These are phyloP conservation scores for Jatropha multifida DNA, from an alignment of 441 rosid species.

Conservation along the genomic window DNA sequence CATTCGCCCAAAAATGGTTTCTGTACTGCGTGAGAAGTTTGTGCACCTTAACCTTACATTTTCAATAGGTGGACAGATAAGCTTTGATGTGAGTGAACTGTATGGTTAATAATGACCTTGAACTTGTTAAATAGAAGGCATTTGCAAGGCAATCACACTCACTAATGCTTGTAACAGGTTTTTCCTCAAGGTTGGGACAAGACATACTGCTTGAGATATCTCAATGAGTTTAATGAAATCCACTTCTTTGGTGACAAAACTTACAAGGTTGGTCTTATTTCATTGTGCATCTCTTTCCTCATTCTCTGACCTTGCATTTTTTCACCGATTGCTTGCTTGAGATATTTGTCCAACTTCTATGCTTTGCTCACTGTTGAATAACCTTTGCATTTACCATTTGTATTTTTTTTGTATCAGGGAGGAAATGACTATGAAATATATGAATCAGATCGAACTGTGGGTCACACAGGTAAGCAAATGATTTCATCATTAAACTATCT, in stretches of 20 bases:
- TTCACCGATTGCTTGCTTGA: background rate
- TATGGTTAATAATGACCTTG: conserved; percentile 5
- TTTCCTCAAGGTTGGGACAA: conserved; percentile 99
- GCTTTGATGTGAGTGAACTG: conserved; percentile 77
- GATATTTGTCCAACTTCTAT: background rate
- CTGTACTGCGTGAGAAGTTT: conserved; percentile 80
- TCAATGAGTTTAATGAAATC: conserved; percentile 69
- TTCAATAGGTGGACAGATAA: conserved; percentile 96
- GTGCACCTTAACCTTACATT: conserved; percentile 88
- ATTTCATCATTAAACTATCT: conserved; percentile 11
- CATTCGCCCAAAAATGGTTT: conserved; percentile 78
- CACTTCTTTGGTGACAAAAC: conserved; percentile 99
- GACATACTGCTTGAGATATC: conserved; percentile 93
- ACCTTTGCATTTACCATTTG: conserved; percentile 10
- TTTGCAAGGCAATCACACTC: conserved; percentile 1
- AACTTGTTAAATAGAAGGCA: background rate
- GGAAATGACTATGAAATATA: conserved; percentile 96
- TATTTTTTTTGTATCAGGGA: conserved; percentile 55
- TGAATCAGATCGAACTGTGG: conserved; percentile 79
- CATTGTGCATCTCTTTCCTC: background rate
- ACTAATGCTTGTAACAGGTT: conserved; percentile 44
- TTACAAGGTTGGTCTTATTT: conserved; percentile 56
- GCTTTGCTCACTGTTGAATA: conserved; percentile 9
- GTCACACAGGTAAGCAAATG: conserved; percentile 77
- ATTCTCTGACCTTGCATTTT: background rate